These are phyloP conservation scores for Botrytis sinoallii DNA, from an alignment of 2,329 filamentous ascomycete genomes.

Conservation along the genomic window DNA sequence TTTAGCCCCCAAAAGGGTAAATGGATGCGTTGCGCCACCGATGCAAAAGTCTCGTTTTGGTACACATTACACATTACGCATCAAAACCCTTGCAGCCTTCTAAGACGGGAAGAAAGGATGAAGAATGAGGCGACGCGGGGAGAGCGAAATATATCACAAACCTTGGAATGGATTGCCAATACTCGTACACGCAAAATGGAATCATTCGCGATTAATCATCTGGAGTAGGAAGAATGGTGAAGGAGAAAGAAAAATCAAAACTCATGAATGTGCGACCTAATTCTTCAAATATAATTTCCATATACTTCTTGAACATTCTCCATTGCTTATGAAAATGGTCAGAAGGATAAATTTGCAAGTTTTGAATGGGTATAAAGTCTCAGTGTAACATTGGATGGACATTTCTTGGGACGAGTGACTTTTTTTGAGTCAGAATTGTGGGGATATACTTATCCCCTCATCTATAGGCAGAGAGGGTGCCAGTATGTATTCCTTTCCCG, in stretches of 20 bases:
- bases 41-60: neutral
- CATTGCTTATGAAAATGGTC: slow-evolving; percentile 1
- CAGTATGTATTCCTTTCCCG: slow-evolving; percentile 2
- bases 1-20: neutral
- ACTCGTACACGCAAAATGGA: neutral
- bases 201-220: neutral
- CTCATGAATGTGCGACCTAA: neutral
- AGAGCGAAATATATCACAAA: neutral
- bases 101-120: slow-evolving; percentile 2
- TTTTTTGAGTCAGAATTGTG: slow-evolving; percentile 15
- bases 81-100: slow-evolving; percentile 13
- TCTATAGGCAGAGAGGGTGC: neutral
- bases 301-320: neutral
- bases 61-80: neutral
- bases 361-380: slow-evolving; percentile 1
- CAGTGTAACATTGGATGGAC: slow-evolving; percentile 8
- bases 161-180: neutral
- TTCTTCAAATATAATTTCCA: neutral
- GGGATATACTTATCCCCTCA: slow-evolving; percentile 9
- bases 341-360: neutral
- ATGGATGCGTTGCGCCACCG: neutral
- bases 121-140: slow-evolving; percentile 5
- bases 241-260: neutral
- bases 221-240: too few relatives aligned
- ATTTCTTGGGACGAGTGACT: slow-evolving; percentile 14